Percentiles rank a stretch among this genome's conserved stretches.
Conservation (phyloP, 2,329 filamentous ascomycete species). For the Hypoxylon sp. region DNA sequence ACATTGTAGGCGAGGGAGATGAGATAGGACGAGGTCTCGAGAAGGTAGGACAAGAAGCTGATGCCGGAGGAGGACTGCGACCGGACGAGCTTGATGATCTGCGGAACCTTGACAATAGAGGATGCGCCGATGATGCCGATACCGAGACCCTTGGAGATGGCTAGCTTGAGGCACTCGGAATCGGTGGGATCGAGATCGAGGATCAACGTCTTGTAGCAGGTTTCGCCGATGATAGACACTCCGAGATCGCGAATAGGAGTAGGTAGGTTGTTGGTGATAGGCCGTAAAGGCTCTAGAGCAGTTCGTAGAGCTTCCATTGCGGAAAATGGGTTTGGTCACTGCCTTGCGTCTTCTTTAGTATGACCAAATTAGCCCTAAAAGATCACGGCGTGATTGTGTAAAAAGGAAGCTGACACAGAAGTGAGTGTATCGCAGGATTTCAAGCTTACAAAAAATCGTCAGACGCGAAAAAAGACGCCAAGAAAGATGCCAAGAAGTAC, state of each 20-base stretch:
- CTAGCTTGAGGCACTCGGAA: conserved; percentile 84
- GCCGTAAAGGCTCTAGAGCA: conserved; percentile 68
- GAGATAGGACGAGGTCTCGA: conserved; percentile 88
- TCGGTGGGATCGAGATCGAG: conserved; percentile 83
- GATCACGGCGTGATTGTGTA: conserved; percentile 10
- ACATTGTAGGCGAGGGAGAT: conserved; percentile 93
- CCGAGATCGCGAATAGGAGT: conserved; percentile 77
- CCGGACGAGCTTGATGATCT: conserved; percentile 89
- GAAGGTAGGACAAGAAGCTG: conserved; percentile 88
- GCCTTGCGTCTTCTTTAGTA: neutral
- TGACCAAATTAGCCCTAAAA: conserved; percentile 2
- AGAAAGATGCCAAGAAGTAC: too few species aligned
- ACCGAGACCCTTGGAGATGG: conserved; percentile 89
- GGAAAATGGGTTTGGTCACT: conserved; percentile 1
- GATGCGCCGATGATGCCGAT: conserved; percentile 92
- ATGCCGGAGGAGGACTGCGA: conserved; percentile 85
- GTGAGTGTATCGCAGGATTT: conserved; percentile 10
- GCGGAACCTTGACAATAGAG: conserved; percentile 93
- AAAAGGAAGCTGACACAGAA: conserved; percentile 7
- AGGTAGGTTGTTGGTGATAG: conserved; percentile 78
- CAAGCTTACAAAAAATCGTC: conserved; percentile 9
- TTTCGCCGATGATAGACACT: conserved; percentile 79
- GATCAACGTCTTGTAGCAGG: conserved; percentile 87
- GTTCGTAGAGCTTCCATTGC: conserved; percentile 69
- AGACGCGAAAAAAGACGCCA: conserved; percentile 27